Percentiles rank a stretch among this genome's conserved stretches.
Evolutionary conservation across 202 grass and related monocot genomes (phyloP).

Genomic region (Schoenoplectus triqueter): DNA sequence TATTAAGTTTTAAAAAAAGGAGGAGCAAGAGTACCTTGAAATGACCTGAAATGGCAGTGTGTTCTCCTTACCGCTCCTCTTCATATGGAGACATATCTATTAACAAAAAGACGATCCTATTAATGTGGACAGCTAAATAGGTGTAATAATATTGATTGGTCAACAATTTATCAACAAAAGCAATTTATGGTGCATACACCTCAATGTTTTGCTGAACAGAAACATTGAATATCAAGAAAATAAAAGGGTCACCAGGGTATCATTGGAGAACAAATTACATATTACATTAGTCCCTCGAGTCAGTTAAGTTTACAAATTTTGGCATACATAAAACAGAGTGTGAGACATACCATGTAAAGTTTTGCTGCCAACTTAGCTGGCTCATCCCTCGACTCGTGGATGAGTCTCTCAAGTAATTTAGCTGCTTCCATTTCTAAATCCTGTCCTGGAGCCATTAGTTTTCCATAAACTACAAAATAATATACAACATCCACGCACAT

Average conservation of each 20-base stretch:
- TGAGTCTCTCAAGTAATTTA: constrained; percentile 96
- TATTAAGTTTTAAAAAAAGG: constrained; percentile 17
- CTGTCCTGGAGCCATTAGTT: constrained; percentile 78
- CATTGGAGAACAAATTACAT: background rate
- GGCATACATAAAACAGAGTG: constrained; percentile 1
- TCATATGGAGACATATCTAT: constrained; percentile 99
- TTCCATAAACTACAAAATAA: constrained; percentile 26
- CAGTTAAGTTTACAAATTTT: background rate
- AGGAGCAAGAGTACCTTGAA: constrained; percentile 63
- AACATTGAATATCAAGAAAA: constrained; percentile 16
- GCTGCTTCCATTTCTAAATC: constrained; percentile 98
- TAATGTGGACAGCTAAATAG: background rate
- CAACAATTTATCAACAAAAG: constrained; percentile 3
- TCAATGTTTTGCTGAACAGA: background rate
- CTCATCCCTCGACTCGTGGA: constrained; percentile 96
- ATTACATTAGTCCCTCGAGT: background rate
- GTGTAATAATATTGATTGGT: constrained; percentile 9
- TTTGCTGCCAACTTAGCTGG: constrained; percentile 94
- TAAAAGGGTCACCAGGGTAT: background rate
- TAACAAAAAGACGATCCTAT: constrained; percentile 17
- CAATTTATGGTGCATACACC: background rate
- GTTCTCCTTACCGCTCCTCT: constrained; percentile 95
- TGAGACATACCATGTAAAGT: constrained; percentile 86
- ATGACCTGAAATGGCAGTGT: constrained; percentile 98
- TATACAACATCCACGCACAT: background rate